These are phyloP conservation scores for Piloderma croceum DNA, from an alignment of 768 basidiomycete genomes.

Conservation along the genomic window DNA sequence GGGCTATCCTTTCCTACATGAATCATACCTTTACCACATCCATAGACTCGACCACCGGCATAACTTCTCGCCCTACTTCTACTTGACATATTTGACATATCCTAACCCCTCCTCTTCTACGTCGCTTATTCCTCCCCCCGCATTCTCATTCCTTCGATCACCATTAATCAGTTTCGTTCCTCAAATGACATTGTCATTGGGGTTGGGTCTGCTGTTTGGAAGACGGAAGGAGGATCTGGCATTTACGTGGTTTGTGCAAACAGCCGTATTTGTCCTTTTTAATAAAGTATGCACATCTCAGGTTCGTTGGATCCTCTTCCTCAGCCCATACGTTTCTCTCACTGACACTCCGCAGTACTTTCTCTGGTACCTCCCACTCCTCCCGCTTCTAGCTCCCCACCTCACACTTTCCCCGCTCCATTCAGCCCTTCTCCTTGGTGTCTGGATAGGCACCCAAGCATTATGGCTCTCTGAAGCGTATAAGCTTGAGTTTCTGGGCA, in stretches of 20 bases:
- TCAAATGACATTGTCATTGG: constrained; percentile 68
- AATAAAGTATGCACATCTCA: constrained; percentile 99
- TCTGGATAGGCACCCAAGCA: constrained; percentile 79
- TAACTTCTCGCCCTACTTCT: constrained; percentile 98
- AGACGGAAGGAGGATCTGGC: constrained; percentile 52
- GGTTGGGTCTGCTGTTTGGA: constrained; percentile 71
- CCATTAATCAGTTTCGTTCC: constrained; percentile 80
- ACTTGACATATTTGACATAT: constrained; percentile 86
- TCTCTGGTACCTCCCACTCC: constrained; percentile 88
- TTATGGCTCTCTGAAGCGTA: constrained; percentile 92
- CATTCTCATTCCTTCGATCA: constrained; percentile 53
- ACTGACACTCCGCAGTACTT: constrained; percentile 66
- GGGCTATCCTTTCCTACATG: constrained; percentile 88
- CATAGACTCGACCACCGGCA: constrained; percentile 92
- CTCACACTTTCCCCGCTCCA: constrained; percentile 46
- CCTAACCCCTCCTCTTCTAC: constrained; percentile 32
- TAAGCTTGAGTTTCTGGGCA: constrained; percentile 80
- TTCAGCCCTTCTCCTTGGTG: constrained; percentile 35
- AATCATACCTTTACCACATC: constrained; percentile 91
- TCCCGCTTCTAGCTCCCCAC: constrained; percentile 75
- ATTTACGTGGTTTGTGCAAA: constrained; percentile 90
- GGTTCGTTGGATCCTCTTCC: constrained; percentile 37
- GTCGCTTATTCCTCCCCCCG: constrained; percentile 14
- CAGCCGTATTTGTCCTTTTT: constrained; percentile 86
- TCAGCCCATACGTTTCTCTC: constrained; percentile 2